Percentiles rank a stretch among this genome's conserved stretches.
These are phyloP conservation scores for Suillus weaverae DNA, from an alignment of 768 basidiomycete species.

Conservation along the genomic window DNA sequence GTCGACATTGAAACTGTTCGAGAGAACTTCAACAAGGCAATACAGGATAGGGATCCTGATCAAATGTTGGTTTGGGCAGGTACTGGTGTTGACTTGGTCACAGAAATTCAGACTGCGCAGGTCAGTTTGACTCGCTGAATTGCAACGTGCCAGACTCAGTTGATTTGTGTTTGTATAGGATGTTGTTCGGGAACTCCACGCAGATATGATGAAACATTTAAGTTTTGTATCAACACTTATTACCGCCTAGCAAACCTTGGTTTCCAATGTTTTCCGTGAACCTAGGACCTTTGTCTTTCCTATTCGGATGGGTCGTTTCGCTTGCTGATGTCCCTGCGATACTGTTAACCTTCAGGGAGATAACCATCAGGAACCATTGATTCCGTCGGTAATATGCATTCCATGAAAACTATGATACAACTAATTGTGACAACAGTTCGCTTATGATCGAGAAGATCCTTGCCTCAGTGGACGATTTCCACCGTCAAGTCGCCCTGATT, in stretches of 20 bases:
- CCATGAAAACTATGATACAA: constrained; percentile 19
- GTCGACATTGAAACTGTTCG: constrained; percentile 43
- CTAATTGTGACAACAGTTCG: constrained; percentile 18
- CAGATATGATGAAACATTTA: constrained; percentile 43
- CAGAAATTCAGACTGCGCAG: constrained; percentile 40
- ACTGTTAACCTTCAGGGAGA: background rate
- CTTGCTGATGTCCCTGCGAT: constrained; percentile 1
- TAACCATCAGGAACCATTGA: background rate
- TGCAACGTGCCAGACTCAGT: background rate
- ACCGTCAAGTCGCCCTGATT: constrained; percentile 90
- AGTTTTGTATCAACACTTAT: constrained; percentile 25
- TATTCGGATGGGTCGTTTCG: background rate
- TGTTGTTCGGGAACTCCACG: constrained; percentile 52
- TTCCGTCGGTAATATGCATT: constrained; percentile 5
- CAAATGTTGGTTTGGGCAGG: constrained; percentile 71
- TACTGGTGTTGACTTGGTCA: constrained; percentile 59
- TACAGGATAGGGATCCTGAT: constrained; percentile 44
- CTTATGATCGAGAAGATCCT: constrained; percentile 9
- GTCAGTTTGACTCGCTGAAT: constrained; percentile 28
- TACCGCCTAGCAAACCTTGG: constrained; percentile 15
- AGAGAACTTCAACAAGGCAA: constrained; percentile 46
- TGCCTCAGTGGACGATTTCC: constrained; percentile 73
- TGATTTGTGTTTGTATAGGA: constrained; percentile 39
- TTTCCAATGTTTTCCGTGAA: background rate
- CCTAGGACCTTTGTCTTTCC: constrained; percentile 1